phyloP scores from a whole-genome alignment of 495 filamentous ascomycete species.

The Lophiotrema nucula region DNA sequence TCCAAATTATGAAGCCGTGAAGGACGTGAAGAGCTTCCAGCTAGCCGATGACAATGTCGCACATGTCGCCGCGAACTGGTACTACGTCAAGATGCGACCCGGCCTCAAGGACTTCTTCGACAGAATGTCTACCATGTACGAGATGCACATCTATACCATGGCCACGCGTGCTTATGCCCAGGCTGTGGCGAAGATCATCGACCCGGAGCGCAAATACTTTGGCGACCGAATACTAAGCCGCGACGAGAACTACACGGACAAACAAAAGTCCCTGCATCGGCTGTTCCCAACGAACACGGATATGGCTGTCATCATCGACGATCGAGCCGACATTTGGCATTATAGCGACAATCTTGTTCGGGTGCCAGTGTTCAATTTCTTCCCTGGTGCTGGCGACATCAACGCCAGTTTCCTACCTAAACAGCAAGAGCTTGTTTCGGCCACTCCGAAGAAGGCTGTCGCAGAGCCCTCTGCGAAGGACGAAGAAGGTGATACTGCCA shows the following conservation, averaged over 20 bases:
- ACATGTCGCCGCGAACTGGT: conserved; percentile 70
- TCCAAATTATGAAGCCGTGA: conserved; percentile 87
- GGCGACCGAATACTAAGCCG: conserved; percentile 92
- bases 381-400: conserved; percentile 96
- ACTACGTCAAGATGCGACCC: conserved; percentile 98
- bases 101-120: conserved; percentile 81
- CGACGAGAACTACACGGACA: conserved; percentile 92
- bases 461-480: conserved; percentile 2
- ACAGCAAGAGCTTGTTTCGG: conserved; percentile 42
- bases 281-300: conserved; percentile 96
- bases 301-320: conserved; percentile 99
- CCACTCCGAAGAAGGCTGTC: background rate
- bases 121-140: conserved; percentile 76
- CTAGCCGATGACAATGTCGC: conserved; percentile 78
- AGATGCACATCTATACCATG: conserved; percentile 99
- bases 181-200: conserved; percentile 87
- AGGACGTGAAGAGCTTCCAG: conserved; percentile 83
- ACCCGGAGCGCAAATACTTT: conserved; percentile 86
- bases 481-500: conserved; percentile 6
- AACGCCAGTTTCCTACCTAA: conserved; percentile 97
- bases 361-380: conserved; percentile 94
- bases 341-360: conserved; percentile 94
- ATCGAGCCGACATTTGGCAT: conserved; percentile 96
- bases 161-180: conserved; percentile 92
- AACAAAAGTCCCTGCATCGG: conserved; percentile 82